Percentiles rank a stretch among this genome's conserved stretches.
Conservation (phyloP, 495 filamentous ascomycete species). For the Extremus antarcticus region DNA sequence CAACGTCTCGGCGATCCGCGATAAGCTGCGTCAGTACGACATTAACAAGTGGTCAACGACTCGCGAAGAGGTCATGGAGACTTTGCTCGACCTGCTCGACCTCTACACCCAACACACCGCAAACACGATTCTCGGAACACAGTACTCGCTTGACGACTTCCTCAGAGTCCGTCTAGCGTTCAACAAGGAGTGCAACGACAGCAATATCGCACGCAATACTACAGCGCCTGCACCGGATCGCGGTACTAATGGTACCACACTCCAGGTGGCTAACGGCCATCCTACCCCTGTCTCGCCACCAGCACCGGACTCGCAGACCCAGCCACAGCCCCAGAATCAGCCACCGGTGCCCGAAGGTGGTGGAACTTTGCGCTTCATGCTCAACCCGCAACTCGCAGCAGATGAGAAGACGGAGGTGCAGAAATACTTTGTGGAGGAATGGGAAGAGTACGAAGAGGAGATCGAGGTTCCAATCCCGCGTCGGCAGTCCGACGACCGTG, state of each 20-base stretch:
- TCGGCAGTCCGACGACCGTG: neutral
- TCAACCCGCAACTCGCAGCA: constrained; percentile 66
- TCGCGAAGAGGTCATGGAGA: constrained; percentile 67
- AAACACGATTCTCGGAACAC: constrained; percentile 58
- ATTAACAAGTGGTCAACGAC: constrained; percentile 50
- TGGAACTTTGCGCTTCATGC: constrained; percentile 76
- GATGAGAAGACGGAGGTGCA: constrained; percentile 57
- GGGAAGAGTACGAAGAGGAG: constrained; percentile 65
- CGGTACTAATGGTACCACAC: constrained; percentile 28
- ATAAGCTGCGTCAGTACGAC: constrained; percentile 30
- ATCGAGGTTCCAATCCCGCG: constrained; percentile 37
- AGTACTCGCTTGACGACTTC: constrained; percentile 61
- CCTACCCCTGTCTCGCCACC: constrained; percentile 16
- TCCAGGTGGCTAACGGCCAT: constrained; percentile 23
- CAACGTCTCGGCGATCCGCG: constrained; percentile 29
- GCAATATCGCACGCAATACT: constrained; percentile 45
- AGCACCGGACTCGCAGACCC: neutral
- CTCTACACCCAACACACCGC: constrained; percentile 72
- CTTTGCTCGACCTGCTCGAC: constrained; percentile 74
- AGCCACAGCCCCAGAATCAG: neutral
- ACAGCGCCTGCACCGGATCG: constrained; percentile 1
- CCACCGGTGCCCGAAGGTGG: constrained; percentile 29
- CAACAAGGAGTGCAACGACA: constrained; percentile 59
- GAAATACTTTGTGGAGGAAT: constrained; percentile 60
- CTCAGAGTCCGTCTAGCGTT: constrained; percentile 74